phyloP scores from a whole-genome alignment of 345 rosid species.

The Citrus glauca region DNA sequence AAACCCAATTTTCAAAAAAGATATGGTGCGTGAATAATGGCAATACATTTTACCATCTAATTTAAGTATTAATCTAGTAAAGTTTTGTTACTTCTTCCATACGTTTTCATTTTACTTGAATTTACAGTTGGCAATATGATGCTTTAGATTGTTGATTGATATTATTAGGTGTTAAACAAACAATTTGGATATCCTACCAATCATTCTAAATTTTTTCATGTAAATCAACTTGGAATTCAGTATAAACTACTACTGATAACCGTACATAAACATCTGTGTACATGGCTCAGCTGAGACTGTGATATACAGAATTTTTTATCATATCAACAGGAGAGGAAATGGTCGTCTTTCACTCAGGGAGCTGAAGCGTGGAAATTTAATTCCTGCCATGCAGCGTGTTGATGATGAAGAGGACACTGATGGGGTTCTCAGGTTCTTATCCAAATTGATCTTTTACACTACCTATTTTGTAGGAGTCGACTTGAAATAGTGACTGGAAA shows the following conservation, averaged over 20 bases:
- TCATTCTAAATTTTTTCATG: too few species aligned
- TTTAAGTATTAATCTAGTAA: too few species aligned
- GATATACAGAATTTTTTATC: constrained; percentile 89
- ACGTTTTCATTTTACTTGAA: too few species aligned
- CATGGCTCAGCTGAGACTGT: constrained; percentile 86
- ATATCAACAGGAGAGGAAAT: constrained; percentile 78
- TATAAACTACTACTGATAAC: constrained; percentile 12
- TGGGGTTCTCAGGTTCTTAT: constrained; percentile 73
- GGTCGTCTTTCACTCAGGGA: constrained; percentile 87
- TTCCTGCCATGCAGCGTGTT: constrained; percentile 79
- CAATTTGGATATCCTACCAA: neutral
- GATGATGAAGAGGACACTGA: constrained; percentile 93
- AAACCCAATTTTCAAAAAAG: constrained; percentile 89
- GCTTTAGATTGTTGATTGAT: neutral
- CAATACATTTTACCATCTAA: neutral
- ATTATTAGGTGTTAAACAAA: neutral
- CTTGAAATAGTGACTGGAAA: neutral
- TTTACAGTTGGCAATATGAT: neutral
- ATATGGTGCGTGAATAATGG: constrained; percentile 58
- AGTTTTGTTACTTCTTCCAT: too few species aligned
- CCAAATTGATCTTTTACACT: neutral
- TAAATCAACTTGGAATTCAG: neutral
- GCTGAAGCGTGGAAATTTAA: constrained; percentile 81
- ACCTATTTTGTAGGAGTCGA: neutral
- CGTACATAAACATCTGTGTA: constrained; percentile 21